These are phyloP conservation scores for Musa balbisiana DNA, from an alignment of 202 grass and related monocot genomes.

Conservation along the genomic window DNA sequence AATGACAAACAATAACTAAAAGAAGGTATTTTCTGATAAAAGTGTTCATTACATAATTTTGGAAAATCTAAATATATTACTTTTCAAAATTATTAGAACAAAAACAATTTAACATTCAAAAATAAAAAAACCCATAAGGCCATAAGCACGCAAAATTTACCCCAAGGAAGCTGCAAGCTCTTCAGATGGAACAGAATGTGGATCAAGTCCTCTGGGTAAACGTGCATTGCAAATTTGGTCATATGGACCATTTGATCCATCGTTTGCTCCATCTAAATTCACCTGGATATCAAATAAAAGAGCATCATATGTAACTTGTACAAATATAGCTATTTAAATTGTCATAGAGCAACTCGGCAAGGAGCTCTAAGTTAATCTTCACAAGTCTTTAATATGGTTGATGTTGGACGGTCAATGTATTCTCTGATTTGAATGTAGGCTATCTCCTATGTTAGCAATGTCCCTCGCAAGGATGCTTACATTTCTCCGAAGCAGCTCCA, in stretches of 20 bases:
- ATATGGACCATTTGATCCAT: constrained; percentile 55
- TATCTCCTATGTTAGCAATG: no score
- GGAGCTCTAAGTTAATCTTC: no score
- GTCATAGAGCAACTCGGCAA: neutral
- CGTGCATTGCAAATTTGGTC: constrained; percentile 71
- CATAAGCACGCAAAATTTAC: constrained; percentile 35
- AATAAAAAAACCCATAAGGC: neutral
- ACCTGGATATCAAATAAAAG: constrained; percentile 45
- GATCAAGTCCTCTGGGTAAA: constrained; percentile 79
- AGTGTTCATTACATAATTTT: neutral
- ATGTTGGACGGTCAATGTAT: no score
- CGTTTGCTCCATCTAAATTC: constrained; percentile 77
- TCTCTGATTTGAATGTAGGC: no score
- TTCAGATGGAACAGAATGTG: constrained; percentile 87
- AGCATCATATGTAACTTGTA: no score
- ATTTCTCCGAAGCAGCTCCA: no score
- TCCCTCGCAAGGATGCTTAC: no score
- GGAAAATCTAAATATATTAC: neutral
- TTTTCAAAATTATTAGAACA: no score
- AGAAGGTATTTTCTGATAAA: no score
- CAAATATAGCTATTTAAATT: neutral
- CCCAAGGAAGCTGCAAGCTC: constrained; percentile 84
- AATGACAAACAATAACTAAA: no score
- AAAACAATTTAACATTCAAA: neutral
- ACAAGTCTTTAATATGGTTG: no score